Conservation (phyloP, 805 yeast genomes). For the Isabelozyma rhagii region DNA sequence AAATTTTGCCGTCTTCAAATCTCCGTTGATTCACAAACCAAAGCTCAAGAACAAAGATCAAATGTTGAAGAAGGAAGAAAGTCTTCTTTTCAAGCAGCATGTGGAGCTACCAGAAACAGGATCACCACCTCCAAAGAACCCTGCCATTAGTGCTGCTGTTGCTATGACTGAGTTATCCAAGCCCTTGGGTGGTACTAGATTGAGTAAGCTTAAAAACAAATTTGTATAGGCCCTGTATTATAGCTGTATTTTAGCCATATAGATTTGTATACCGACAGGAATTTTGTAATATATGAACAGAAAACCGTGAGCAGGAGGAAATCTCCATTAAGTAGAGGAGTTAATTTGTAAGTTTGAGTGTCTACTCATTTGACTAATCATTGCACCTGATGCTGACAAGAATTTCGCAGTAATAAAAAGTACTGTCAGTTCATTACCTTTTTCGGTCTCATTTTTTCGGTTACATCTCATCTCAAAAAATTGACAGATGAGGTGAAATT, state of each 20-base stretch:
- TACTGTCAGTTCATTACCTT: constrained; percentile 3
- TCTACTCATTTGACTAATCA: no score
- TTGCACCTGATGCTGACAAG: no score
- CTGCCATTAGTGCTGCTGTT: neutral
- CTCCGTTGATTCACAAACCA: constrained; percentile 9
- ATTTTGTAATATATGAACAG: neutral
- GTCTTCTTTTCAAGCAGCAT: constrained; percentile 23
- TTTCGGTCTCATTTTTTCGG: constrained; percentile 1
- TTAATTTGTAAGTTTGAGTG: no score
- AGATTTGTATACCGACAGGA: neutral
- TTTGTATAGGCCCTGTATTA: constrained; percentile 7
- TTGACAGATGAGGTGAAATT: neutral
- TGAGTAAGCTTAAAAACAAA: constrained; percentile 17
- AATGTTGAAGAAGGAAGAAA: constrained; percentile 37
- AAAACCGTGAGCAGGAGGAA: neutral
- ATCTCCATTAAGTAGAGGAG: no score
- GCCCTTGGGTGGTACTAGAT: constrained; percentile 7
- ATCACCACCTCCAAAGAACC: neutral
- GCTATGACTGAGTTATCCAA: neutral
- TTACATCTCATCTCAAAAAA: constrained; percentile 3
- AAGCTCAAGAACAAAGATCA: constrained; percentile 34
- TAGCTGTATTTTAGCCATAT: neutral
- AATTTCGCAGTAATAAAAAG: neutral
- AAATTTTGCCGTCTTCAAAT: constrained; percentile 36
- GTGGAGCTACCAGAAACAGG: neutral